Conservation (phyloP, 495 filamentous ascomycete genomes). For the Terfezia boudieri region DNA sequence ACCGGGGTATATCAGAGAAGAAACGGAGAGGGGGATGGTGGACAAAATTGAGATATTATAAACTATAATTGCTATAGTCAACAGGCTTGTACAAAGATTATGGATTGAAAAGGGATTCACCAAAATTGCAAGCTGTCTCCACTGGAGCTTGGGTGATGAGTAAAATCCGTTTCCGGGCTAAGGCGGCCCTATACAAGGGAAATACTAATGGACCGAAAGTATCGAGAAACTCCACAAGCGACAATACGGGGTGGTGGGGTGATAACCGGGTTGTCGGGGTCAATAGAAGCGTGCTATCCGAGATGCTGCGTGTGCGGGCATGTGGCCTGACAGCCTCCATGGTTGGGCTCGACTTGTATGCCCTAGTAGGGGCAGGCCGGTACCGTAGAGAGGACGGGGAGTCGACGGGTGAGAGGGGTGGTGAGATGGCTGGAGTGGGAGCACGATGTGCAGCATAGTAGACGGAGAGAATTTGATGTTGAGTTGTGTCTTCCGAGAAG, state of each 20-base stretch:
- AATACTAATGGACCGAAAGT: conserved; percentile 79
- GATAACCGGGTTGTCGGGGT: conserved; percentile 42
- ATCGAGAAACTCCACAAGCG: conserved; percentile 51
- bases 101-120: conserved; percentile 25
- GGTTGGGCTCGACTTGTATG: conserved; percentile 9
- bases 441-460: conserved; percentile 55
- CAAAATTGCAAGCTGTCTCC: conserved; percentile 65
- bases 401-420: conserved; percentile 33
- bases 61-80: conserved; percentile 24
- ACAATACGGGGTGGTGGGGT: conserved; percentile 65
- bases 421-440: conserved; percentile 25
- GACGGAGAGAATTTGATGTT: conserved; percentile 41
- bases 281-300: conserved; percentile 38
- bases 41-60: conserved; percentile 86
- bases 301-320: conserved; percentile 48
- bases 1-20: conserved; percentile 35
- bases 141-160: conserved; percentile 70
- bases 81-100: background rate
- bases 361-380: conserved; percentile 20
- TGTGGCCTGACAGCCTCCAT: conserved; percentile 39
- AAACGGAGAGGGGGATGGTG: conserved; percentile 43
- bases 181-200: conserved; percentile 68
- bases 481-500: conserved; percentile 30
- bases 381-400: conserved; percentile 28
- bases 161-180: conserved; percentile 70